Conservation (phyloP, 1,284 basidiomycete genomes). For the Amylostereum chailletii region DNA sequence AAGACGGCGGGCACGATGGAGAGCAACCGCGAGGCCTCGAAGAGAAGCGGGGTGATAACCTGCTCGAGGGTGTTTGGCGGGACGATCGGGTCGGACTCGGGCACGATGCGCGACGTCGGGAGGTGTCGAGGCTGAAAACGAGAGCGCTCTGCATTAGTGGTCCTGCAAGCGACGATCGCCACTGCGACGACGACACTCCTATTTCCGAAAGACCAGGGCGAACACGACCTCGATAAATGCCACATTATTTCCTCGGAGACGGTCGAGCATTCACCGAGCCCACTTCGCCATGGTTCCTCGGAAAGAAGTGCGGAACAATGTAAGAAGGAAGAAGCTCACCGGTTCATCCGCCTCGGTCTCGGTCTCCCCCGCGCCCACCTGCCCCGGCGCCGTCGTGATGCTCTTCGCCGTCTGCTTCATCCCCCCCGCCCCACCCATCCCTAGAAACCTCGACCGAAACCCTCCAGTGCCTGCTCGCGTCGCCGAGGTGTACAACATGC, state of each 20-base stretch:
- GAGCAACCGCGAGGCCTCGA: slow-evolving; percentile 47
- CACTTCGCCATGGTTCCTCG: background rate
- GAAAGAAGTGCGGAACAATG: background rate
- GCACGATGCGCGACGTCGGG: slow-evolving; percentile 50
- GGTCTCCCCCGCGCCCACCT: slow-evolving; percentile 60
- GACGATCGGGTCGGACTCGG: slow-evolving; percentile 36
- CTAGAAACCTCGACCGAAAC: no score
- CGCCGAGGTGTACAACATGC: no score
- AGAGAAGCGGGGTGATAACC: slow-evolving; percentile 30
- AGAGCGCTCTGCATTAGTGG: background rate
- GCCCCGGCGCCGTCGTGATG: slow-evolving; percentile 57
- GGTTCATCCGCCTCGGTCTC: slow-evolving; percentile 72
- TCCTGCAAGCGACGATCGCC: background rate
- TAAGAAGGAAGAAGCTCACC: slow-evolving; percentile 26
- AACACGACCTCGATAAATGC: no score
- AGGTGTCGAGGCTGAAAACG: slow-evolving; percentile 38
- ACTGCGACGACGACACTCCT: no score
- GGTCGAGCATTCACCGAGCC: no score
- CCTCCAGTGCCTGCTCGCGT: no score
- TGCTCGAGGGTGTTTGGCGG: slow-evolving; percentile 27
- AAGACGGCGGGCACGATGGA: slow-evolving; percentile 63
- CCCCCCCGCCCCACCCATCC: no score
- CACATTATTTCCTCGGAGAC: no score
- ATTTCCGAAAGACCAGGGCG: no score
- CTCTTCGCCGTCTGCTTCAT: slow-evolving; percentile 17